A percentile compares a stretch with the other conserved stretches of the same genome.
Conservation (phyloP, 345 rosid species). For the Eucalyptus globulus region DNA sequence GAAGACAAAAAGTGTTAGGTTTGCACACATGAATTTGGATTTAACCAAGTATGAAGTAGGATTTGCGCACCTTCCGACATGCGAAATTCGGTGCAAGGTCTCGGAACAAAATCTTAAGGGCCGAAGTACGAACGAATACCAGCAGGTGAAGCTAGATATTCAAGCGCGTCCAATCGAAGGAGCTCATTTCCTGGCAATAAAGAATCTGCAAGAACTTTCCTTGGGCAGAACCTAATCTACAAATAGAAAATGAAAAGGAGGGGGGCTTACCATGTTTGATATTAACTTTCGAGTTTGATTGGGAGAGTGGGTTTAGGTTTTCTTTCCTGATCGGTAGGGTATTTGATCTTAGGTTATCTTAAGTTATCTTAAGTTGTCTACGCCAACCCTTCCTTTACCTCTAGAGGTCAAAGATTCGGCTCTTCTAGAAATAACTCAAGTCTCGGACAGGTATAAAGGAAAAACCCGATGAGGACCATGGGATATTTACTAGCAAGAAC, state of each 20-base stretch:
- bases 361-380: neutral
- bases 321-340: neutral
- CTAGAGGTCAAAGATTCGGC: neutral
- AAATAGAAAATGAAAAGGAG: neutral
- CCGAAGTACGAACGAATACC: neutral
- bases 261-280: neutral
- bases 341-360: neutral
- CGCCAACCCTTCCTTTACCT: neutral
- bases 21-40: neutral
- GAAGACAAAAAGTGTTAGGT: neutral
- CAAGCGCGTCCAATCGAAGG: neutral
- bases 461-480: neutral
- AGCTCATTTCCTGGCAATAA: neutral
- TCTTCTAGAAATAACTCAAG: neutral
- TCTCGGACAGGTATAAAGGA: neutral
- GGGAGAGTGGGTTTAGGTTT: neutral
- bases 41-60: neutral
- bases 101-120: neutral
- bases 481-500: neutral
- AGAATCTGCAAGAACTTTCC: neutral
- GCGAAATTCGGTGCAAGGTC: neutral
- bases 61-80: neutral
- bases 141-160: neutral
- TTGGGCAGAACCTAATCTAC: neutral
- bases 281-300: neutral